These are phyloP conservation scores for Sporopachydermia cereana DNA, from an alignment of 1,139 yeast genomes.

Conservation along the genomic window DNA sequence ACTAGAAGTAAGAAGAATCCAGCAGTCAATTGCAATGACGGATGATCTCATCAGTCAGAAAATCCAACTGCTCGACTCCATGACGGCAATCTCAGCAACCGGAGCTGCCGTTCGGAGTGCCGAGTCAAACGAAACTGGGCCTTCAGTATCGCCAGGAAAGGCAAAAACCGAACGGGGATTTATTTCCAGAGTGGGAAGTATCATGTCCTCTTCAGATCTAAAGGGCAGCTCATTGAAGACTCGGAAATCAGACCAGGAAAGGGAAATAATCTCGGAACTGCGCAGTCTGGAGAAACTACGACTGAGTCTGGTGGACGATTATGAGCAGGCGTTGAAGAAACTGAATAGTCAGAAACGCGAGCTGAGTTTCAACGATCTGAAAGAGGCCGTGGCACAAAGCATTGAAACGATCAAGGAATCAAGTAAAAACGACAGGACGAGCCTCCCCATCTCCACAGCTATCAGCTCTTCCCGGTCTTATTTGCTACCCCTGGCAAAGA, in stretches of 20 bases:
- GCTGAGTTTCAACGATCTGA: background rate
- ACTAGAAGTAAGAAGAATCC: conserved; percentile 19
- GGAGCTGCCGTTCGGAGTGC: background rate
- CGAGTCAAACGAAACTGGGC: background rate
- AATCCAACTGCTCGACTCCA: conserved; percentile 10
- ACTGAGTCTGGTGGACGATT: background rate
- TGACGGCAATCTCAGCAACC: too few relatives aligned
- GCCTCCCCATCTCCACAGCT: background rate
- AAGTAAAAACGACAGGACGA: background rate
- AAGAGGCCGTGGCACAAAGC: background rate
- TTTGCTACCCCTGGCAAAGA: background rate
- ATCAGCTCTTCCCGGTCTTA: background rate
- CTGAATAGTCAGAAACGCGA: background rate
- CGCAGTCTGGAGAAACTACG: background rate
- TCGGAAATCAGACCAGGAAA: background rate
- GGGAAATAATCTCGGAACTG: background rate
- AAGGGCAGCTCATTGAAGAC: too few relatives aligned
- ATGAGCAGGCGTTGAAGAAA: background rate
- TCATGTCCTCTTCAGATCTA: background rate
- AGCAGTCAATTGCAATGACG: conserved; percentile 25
- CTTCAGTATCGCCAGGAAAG: too few relatives aligned
- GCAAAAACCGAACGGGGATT: background rate
- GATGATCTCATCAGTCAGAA: conserved; percentile 20
- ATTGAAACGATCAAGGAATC: background rate
- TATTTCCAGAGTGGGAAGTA: background rate